Evolutionary conservation across 176 grass and related monocot genomes (phyloP), one percentile per base, ranked within the genome.

Genomic region (Leersia perrieri): DNA sequence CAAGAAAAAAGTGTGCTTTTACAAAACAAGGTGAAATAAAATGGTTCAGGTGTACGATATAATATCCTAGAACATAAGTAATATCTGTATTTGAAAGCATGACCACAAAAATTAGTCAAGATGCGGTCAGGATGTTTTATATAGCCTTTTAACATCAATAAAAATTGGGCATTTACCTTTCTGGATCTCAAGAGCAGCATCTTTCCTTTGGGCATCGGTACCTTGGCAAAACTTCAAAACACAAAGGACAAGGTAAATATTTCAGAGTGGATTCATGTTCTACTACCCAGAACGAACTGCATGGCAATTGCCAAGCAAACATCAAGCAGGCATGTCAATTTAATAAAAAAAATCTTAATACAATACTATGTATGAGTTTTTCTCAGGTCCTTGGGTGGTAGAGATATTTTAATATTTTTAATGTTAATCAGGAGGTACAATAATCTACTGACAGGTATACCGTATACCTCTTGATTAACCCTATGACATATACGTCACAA

Each of bases 91-190:
- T 31, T 18, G 18, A 26, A 14, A 74, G 18, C 55, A 34, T 70
- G 11, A 35, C 1, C 33, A 63, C 5, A 25, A 12, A 65, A 55
- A 55, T 7, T 15, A 40, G 66, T 0, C 5, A 84, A 80, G 14
- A 39, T 33, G 55, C 6, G 33, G 25, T 3, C 47, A n/a, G 13
- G 9, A 74, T 49, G 33, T 62, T 80, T 16, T 5, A 60, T 23
- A 30, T 18, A 31, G 11, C 16, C 20, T 38, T 75, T 39, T 25
- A 71, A 34, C 12, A 83, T 36, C 60, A 65, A 72, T 66, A 72
- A 14, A 60, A 75, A 77, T 16, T 42, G n/a, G 23, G 26, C 49
- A 58, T 33, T 72, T 77, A 89, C 87, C 82, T 73, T 89, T 82
- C 65, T 77, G 75, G 77, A 82, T 85, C 34, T 77, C 66, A 47